Percentiles rank a stretch among this genome's conserved stretches.
These are phyloP conservation scores for Solanum chiquidenum DNA, from an alignment of 257 asterid genomes.

Conservation along the genomic window DNA sequence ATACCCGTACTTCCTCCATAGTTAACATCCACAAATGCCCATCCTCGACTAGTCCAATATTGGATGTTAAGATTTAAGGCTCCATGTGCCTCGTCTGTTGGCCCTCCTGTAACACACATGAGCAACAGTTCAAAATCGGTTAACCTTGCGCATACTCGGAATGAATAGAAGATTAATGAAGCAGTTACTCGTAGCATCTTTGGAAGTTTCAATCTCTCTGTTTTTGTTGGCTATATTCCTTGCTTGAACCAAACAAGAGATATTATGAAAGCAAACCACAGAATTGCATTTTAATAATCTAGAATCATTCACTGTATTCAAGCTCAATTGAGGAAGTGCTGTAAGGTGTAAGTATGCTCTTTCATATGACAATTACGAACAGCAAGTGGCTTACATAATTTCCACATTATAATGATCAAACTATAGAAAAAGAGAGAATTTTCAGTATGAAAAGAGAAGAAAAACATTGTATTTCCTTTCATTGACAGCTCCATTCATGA, in stretches of 20 bases:
- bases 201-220: neutral
- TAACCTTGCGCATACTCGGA: neutral
- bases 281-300: neutral
- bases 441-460: neutral
- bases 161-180: neutral
- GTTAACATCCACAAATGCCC: slow-evolving; percentile 98
- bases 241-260: neutral
- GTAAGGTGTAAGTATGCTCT: neutral
- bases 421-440: neutral
- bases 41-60: slow-evolving; percentile 97
- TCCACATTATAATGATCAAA: neutral
- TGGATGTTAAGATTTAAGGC: slow-evolving; percentile 68
- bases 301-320: neutral
- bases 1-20: slow-evolving; percentile 98
- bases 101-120: slow-evolving; percentile 52
- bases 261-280: neutral
- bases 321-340: neutral
- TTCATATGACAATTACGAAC: neutral
- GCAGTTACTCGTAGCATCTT: neutral
- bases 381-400: neutral
- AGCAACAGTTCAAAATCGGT: neutral
- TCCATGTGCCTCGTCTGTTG: slow-evolving; percentile 87
- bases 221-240: neutral
- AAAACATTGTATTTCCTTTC: neutral
- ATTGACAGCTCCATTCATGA: neutral